Evolutionary conservation across 2,329 filamentous ascomycete genomes (phyloP).

Genomic region (Ceratocystiopsis brevicomis): DNA sequence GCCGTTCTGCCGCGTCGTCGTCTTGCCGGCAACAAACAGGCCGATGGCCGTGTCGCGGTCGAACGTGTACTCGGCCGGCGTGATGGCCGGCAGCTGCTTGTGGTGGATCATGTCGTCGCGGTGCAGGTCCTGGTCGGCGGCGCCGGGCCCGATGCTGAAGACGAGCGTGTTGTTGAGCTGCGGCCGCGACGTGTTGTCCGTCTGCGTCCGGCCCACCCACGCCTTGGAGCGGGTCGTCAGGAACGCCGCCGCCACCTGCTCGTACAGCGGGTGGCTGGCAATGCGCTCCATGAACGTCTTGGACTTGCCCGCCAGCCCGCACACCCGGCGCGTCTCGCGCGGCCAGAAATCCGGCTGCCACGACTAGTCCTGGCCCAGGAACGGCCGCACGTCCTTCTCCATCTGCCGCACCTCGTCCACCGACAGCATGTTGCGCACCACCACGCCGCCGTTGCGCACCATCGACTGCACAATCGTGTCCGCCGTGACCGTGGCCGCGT

Average conservation of each 20-base stretch:
- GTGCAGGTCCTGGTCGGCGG: slow-evolving; percentile 9
- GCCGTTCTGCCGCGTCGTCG: slow-evolving; percentile 15
- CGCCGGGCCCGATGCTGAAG: slow-evolving; percentile 11
- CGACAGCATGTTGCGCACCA: slow-evolving; percentile 1
- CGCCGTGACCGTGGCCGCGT: neutral
- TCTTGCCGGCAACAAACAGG: slow-evolving; percentile 18
- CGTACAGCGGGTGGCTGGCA: slow-evolving; percentile 1
- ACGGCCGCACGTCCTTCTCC: slow-evolving; percentile 1
- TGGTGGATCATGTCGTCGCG: slow-evolving; percentile 14
- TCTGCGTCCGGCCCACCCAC: slow-evolving; percentile 2
- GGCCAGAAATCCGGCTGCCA: slow-evolving; percentile 5
- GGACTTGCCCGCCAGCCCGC: slow-evolving; percentile 1
- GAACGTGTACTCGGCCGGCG: slow-evolving; percentile 1
- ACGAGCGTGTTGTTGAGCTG: slow-evolving; percentile 16
- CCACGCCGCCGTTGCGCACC: slow-evolving; percentile 1
- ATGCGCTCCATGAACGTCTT: neutral
- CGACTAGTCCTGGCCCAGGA: neutral
- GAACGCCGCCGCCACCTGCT: neutral
- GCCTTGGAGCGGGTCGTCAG: neutral
- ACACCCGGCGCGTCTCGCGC: slow-evolving; percentile 2
- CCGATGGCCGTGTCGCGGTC: slow-evolving; percentile 13
- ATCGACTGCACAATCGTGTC: neutral
- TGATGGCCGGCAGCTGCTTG: neutral
- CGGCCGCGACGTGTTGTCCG: slow-evolving; percentile 1
- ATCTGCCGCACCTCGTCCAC: neutral